Evolutionary conservation across 2,329 filamentous ascomycete genomes (phyloP), one percentile per base, ranked within the genome.

Genomic region (Didymella glomerata): DNA sequence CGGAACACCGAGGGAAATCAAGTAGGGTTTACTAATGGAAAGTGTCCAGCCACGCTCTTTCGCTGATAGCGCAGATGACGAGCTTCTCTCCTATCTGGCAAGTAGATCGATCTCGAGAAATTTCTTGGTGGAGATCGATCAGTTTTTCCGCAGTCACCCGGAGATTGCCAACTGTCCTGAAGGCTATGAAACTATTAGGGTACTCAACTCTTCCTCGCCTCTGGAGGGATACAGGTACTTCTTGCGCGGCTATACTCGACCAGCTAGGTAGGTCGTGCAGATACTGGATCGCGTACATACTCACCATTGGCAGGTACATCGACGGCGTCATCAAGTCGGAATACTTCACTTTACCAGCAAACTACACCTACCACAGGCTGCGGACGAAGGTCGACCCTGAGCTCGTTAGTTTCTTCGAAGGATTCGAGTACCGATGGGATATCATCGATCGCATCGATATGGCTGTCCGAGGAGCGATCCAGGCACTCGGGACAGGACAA

Each of bases 71-170:
- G 45, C 54, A 28, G 66, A 73, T 32, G 34, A 28, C 7, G 60
- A 63, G 2, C 60, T 73, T 3, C 53, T 62, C 14, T 47, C 28
- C 0, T 72, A 72, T 48, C 54, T 73, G 3, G 40, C 40, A 8
- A 24, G 20, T 6, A 62, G 69, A 3, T 58, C 60, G 4, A 57
- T 73, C 18, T 67, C 64, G 2, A 51, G 40, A 28, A 60, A 60
- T 11, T 73, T 73, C 32, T 60, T 73, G 13, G 32, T 50, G 4
- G 69, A 73, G 48, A 69, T 73, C 20, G 71, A 73, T 38, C 60
- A 61, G 16, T 68, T 73, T 36, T 45, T 72, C 0, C 7, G 46
- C 1, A 56, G 58, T 8, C 63, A 73, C 40, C 64, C 68, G 0
- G 69, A 72, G 41, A 60, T 73, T 8, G 47, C 54, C 1, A 40